Conservation (phyloP, 129 eudicot genomes). For the sunflower (Helianthus annuus) region DNA sequence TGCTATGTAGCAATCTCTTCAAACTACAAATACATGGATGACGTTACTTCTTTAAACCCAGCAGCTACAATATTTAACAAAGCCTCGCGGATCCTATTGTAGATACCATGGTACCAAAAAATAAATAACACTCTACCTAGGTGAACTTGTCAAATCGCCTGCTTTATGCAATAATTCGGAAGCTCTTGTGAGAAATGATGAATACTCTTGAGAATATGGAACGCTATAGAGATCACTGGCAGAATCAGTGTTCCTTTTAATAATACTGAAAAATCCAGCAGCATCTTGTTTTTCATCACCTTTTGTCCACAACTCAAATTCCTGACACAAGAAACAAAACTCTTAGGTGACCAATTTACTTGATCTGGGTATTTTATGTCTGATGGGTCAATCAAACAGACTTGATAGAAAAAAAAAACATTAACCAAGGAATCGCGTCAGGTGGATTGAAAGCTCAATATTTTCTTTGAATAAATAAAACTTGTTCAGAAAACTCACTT, state of each 20-base stretch:
- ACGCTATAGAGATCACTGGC: conserved; percentile 61
- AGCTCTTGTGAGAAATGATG: conserved; percentile 54
- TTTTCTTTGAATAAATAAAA: neutral
- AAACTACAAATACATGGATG: conserved; percentile 55
- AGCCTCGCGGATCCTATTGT: neutral
- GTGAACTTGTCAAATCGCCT: conserved; percentile 69
- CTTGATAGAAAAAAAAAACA: neutral
- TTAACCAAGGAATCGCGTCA: neutral
- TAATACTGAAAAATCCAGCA: conserved; percentile 77
- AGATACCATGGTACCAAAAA: neutral
- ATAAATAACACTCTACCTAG: conserved; percentile 47
- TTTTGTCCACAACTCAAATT: conserved; percentile 80
- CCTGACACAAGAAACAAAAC: conserved; percentile 43
- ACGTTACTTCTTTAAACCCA: conserved; percentile 1
- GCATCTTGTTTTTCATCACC: conserved; percentile 62
- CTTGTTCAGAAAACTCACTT: neutral
- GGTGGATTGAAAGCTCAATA: neutral
- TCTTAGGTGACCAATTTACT: conserved; percentile 10
- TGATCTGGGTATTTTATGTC: neutral
- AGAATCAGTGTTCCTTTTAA: conserved; percentile 52
- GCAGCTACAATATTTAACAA: conserved; percentile 1
- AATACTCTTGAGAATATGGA: conserved; percentile 76
- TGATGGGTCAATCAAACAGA: conserved; percentile 12
- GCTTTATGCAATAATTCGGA: conserved; percentile 75
- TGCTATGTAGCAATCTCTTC: conserved; percentile 74